A percentile compares a stretch with the other conserved stretches of the same genome.
These are phyloP conservation scores for Rhododendron griersonianum DNA, from an alignment of 148 eudicot species.

Conservation along the genomic window DNA sequence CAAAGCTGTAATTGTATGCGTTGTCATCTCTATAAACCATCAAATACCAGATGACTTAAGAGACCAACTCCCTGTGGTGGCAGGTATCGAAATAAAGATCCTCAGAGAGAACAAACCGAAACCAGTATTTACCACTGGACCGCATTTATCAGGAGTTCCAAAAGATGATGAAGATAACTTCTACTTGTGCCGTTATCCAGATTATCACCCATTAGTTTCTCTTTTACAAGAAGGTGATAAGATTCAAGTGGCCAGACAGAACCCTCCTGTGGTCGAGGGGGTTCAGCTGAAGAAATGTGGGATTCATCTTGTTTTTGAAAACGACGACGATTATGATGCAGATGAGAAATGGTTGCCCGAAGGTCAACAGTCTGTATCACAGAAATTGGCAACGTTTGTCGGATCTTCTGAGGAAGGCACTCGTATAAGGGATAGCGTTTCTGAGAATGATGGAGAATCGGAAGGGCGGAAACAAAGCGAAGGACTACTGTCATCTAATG, in stretches of 20 bases:
- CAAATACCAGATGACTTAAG: conserved; percentile 9
- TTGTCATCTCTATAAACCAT: conserved; percentile 39
- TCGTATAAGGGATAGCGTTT: neutral
- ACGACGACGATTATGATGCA: conserved; percentile 54
- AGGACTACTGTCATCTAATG: neutral
- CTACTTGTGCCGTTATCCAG: neutral
- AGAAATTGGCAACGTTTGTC: conserved; percentile 27
- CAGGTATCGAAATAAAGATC: conserved; percentile 33
- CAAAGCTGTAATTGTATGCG: conserved; percentile 38
- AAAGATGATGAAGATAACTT: conserved; percentile 27
- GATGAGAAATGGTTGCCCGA: conserved; percentile 32
- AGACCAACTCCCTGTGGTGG: conserved; percentile 24
- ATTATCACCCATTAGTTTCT: neutral
- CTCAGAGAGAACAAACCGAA: conserved; percentile 8
- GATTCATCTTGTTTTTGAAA: conserved; percentile 42
- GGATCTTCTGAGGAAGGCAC: conserved; percentile 5
- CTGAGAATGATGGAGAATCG: neutral
- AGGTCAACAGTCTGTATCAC: conserved; percentile 38
- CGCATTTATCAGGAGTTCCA: conserved; percentile 37
- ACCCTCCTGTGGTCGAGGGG: conserved; percentile 18
- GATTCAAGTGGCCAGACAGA: conserved; percentile 20
- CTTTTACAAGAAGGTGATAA: conserved; percentile 29
- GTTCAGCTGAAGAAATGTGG: conserved; percentile 42
- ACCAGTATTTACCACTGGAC: conserved; percentile 18
- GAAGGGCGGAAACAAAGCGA: neutral